Percentiles rank a stretch among this genome's conserved stretches.
Conservation (phyloP, 169 alveolate species). For the Plasmodium falciparum region DNA sequence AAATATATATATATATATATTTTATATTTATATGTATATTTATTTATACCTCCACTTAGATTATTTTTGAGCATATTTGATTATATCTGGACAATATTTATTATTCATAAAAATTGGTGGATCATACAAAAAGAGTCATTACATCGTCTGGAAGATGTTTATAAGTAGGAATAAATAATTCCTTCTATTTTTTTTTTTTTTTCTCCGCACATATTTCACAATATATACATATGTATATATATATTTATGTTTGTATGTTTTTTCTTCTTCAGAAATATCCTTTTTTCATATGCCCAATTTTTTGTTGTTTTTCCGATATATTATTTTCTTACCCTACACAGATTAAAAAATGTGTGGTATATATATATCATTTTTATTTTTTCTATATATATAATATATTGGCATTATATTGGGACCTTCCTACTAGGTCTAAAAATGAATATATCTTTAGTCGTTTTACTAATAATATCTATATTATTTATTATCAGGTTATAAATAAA, state of each 20-base stretch:
- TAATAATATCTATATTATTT: constrained; percentile 26
- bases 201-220: background rate
- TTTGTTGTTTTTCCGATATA: constrained; percentile 28
- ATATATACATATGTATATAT: background rate
- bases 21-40: background rate
- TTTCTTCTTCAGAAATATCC: constrained; percentile 12
- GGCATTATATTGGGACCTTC: constrained; percentile 5
- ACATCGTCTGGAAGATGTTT: background rate
- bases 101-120: constrained; percentile 66
- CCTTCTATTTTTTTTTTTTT: constrained; percentile 4
- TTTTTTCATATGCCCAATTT: constrained; percentile 41
- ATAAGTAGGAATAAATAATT: constrained; percentile 20
- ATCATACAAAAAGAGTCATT: background rate
- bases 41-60: constrained; percentile 1
- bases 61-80: constrained; percentile 19
- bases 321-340: constrained; percentile 52
- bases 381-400: constrained; percentile 31
- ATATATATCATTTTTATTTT: constrained; percentile 35
- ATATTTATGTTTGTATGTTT: background rate
- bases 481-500: constrained; percentile 35
- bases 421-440: constrained; percentile 39
- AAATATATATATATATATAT: background rate
- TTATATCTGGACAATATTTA: constrained; percentile 64
- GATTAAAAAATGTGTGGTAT: constrained; percentile 60
- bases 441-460: constrained; percentile 22